A percentile compares a stretch with the other conserved stretches of the same genome.
phyloP scores from a whole-genome alignment of 768 basidiomycete genomes.

The Cystoderma amianthinum region DNA sequence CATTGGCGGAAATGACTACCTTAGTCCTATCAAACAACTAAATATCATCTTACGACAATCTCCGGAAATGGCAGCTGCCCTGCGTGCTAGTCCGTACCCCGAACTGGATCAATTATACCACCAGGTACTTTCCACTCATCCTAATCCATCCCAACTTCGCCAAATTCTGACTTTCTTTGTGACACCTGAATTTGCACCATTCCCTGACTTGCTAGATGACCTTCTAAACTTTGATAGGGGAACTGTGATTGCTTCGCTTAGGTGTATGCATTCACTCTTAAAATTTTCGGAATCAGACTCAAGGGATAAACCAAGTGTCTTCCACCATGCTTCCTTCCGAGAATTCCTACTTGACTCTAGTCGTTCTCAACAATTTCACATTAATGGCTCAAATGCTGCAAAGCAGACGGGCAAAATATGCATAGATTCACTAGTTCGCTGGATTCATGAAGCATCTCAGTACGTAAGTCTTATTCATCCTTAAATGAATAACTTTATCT shows the following conservation, averaged over 20 bases:
- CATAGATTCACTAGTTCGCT: too few species aligned
- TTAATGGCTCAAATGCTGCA: constrained; percentile 3
- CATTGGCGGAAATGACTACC: not conserved
- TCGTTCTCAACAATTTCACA: constrained; percentile 5
- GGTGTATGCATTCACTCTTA: not conserved
- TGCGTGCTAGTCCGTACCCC: constrained; percentile 5
- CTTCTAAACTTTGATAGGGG: constrained; percentile 3
- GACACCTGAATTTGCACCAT: not conserved
- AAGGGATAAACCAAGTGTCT: not conserved
- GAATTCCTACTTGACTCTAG: constrained; percentile 9
- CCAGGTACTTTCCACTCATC: constrained; percentile 8
- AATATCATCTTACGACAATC: constrained; percentile 4
- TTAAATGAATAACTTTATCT: too few species aligned
- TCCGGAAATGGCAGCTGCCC: not conserved
- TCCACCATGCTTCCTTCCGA: constrained; percentile 9
- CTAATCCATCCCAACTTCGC: not conserved
- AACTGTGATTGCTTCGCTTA: constrained; percentile 1
- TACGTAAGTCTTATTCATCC: too few species aligned
- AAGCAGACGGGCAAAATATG: too few species aligned
- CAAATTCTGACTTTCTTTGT: constrained; percentile 4
- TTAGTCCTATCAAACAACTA: constrained; percentile 3
- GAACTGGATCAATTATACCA: constrained; percentile 12
- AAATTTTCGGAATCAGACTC: not conserved
- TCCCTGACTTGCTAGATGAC: constrained; percentile 3
- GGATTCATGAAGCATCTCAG: too few species aligned